phyloP scores from a whole-genome alignment of 192 early-diverging fungal species.

The Umbelopsis ramanniana region DNA sequence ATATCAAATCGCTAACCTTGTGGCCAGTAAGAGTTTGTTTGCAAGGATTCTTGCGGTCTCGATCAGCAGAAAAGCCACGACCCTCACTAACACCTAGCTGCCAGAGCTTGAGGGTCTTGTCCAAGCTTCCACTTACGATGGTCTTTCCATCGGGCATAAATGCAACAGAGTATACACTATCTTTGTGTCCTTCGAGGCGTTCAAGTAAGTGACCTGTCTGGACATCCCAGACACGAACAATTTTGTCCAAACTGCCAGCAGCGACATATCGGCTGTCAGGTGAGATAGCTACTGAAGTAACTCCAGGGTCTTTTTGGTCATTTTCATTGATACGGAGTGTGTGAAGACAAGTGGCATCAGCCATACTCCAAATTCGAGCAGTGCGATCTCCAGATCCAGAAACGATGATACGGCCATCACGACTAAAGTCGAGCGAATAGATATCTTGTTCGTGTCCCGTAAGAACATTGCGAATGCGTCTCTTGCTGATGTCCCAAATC shows the following conservation, averaged over 20 bases:
- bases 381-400: conserved; percentile 88
- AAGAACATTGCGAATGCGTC: conserved; percentile 68
- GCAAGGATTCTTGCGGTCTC: conserved; percentile 42
- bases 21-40: conserved; percentile 55
- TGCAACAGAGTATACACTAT: conserved; percentile 95
- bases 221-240: conserved; percentile 92
- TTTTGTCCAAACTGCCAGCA: conserved; percentile 90
- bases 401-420: conserved; percentile 88
- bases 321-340: conserved; percentile 80
- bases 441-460: conserved; percentile 96
- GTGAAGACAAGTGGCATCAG: conserved; percentile 71
- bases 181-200: conserved; percentile 92
- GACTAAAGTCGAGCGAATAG: conserved; percentile 93
- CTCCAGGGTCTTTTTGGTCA: conserved; percentile 87
- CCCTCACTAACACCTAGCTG: conserved; percentile 62
- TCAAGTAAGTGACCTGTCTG: conserved; percentile 79
- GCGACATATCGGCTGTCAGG: conserved; percentile 88
- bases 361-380: conserved; percentile 87
- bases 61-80: conserved; percentile 29
- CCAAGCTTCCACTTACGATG: conserved; percentile 89
- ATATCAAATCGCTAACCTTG: conserved; percentile 38
- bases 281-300: conserved; percentile 93
- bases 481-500: conserved; percentile 72
- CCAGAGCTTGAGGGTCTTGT: conserved; percentile 93
- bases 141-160: conserved; percentile 92